phyloP scores from a whole-genome alignment of 805 yeast species.

The Komagataella pseudopastoris region DNA sequence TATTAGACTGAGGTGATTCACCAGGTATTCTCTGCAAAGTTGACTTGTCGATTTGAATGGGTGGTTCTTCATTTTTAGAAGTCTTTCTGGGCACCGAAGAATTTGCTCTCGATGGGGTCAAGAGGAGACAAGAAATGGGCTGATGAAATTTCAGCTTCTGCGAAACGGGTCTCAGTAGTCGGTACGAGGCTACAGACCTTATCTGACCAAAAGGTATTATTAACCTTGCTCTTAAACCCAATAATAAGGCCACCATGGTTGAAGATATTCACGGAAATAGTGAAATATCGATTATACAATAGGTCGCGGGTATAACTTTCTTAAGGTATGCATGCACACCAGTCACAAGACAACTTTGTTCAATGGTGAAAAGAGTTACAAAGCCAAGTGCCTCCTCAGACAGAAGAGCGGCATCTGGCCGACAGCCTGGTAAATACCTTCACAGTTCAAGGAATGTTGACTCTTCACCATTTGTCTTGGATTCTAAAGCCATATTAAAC shows the following conservation, averaged over 20 bases:
- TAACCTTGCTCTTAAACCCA: background rate
- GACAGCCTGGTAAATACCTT: slow-evolving; percentile 30
- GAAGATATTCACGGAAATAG: background rate
- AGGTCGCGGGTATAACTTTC: background rate
- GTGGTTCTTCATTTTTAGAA: slow-evolving; percentile 9
- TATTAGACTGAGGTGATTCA: slow-evolving; percentile 29
- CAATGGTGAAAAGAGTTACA: background rate
- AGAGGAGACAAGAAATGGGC: background rate
- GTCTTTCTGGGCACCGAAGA: slow-evolving; percentile 1
- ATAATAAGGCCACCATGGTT: background rate
- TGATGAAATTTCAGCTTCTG: background rate
- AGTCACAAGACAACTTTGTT: background rate
- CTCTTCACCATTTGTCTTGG: slow-evolving; percentile 10
- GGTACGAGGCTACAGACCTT: background rate
- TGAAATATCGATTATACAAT: background rate
- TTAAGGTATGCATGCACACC: background rate
- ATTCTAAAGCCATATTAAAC: slow-evolving; percentile 8
- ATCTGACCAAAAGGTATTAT: background rate
- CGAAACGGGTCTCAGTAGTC: background rate
- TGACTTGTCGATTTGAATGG: slow-evolving; percentile 13
- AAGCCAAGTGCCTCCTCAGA: slow-evolving; percentile 24
- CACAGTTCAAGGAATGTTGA: slow-evolving; percentile 13
- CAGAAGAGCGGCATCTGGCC: slow-evolving; percentile 38
- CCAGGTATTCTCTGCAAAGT: slow-evolving; percentile 41
- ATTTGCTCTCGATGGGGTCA: slow-evolving; percentile 2